A percentile compares a stretch with the other conserved stretches of the same genome.
Evolutionary conservation across 148 eudicot genomes (phyloP).

Genomic region (Rhododendron henanense): DNA sequence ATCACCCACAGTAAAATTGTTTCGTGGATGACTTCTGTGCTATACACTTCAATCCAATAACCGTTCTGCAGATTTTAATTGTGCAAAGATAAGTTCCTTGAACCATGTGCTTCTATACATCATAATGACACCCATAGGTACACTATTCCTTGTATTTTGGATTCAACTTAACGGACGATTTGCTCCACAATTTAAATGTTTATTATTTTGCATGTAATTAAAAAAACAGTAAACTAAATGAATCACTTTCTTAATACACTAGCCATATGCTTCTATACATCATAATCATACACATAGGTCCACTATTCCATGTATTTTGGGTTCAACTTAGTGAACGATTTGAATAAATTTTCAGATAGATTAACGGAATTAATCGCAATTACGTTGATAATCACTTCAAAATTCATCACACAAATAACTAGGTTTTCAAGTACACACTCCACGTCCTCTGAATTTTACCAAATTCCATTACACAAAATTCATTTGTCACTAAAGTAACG

Average conservation of each 20-base stretch:
- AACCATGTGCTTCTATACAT: background rate
- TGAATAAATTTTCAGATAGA: background rate
- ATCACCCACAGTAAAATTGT: constrained; percentile 19
- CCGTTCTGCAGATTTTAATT: background rate
- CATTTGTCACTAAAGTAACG: background rate
- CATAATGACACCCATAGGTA: background rate
- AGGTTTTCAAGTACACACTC: background rate
- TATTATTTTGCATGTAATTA: background rate
- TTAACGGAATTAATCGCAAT: background rate
- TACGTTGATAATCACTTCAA: background rate
- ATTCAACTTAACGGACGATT: background rate
- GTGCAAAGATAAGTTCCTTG: background rate
- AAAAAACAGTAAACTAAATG: background rate
- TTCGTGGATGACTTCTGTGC: background rate
- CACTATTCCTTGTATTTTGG: background rate
- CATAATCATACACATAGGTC: background rate
- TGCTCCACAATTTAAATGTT: background rate
- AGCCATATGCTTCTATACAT: background rate
- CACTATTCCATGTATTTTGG: background rate
- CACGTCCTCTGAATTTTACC: background rate
- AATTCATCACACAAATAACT: background rate
- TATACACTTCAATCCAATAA: background rate
- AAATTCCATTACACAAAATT: background rate
- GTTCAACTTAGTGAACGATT: background rate
- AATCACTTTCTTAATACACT: background rate